These are phyloP conservation scores for Rhypophila decipiens DNA, from an alignment of 495 filamentous ascomycete species.

Conservation along the genomic window DNA sequence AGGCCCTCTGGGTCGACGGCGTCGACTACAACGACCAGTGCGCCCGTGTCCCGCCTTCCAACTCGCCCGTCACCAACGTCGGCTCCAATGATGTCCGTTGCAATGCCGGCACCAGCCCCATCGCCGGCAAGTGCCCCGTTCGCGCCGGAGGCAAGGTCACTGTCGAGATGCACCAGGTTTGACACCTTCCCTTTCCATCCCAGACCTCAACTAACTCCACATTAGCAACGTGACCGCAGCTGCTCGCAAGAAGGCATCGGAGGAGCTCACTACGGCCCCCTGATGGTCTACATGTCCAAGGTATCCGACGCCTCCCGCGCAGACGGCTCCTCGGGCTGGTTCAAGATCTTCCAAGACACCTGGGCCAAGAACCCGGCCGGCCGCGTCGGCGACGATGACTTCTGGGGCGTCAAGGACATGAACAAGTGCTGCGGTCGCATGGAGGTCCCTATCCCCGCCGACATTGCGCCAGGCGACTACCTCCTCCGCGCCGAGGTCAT, in stretches of 20 bases:
- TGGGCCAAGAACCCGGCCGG: constrained; percentile 34
- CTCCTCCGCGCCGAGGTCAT: constrained; percentile 47
- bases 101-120: constrained; percentile 30
- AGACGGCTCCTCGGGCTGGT: constrained; percentile 40
- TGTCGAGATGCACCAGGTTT: constrained; percentile 48
- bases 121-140: constrained; percentile 38
- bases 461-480: constrained; percentile 46
- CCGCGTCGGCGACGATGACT: constrained; percentile 35
- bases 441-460: constrained; percentile 40
- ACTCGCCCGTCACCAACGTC: constrained; percentile 42
- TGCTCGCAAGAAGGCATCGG: constrained; percentile 44
- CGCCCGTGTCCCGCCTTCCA: constrained; percentile 34
- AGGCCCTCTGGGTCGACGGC: constrained; percentile 45
- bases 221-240: constrained; percentile 38
- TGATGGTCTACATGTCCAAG: constrained; percentile 49
- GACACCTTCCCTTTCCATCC: constrained; percentile 15
- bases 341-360: constrained; percentile 45
- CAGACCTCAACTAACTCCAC: not conserved
- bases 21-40: constrained; percentile 38
- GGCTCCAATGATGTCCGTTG: constrained; percentile 32
- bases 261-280: constrained; percentile 41
- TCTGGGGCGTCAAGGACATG: constrained; percentile 46
- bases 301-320: constrained; percentile 44
- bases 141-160: constrained; percentile 41
- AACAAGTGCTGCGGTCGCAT: constrained; percentile 49